A percentile compares a stretch with the other conserved stretches of the same genome.
These are phyloP conservation scores for Thermomyces lanuginosus DNA, from an alignment of 2,329 filamentous ascomycete genomes.

Conservation along the genomic window DNA sequence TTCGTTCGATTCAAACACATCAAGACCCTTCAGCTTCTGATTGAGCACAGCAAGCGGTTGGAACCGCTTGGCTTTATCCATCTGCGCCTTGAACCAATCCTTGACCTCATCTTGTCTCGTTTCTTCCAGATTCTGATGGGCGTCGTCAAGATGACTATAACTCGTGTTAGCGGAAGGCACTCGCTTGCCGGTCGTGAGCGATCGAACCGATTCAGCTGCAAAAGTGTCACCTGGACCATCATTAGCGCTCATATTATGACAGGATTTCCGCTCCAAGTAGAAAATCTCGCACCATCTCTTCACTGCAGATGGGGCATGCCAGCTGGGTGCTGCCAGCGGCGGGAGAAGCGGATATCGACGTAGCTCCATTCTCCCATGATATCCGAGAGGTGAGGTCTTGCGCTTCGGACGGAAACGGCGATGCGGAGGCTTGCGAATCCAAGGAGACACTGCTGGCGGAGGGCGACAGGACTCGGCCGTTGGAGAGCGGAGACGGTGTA, in stretches of 20 bases:
- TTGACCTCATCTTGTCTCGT: slow-evolving; percentile 87
- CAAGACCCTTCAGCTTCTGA: slow-evolving; percentile 80
- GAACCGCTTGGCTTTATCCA: slow-evolving; percentile 82
- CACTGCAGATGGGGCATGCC: slow-evolving; percentile 92
- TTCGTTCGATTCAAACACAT: slow-evolving; percentile 88
- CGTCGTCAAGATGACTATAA: slow-evolving; percentile 63
- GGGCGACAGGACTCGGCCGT: slow-evolving; percentile 38
- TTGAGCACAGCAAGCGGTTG: slow-evolving; percentile 82
- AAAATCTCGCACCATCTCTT: slow-evolving; percentile 64
- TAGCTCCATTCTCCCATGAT: slow-evolving; percentile 47
- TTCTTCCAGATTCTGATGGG: slow-evolving; percentile 74
- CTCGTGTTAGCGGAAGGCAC: slow-evolving; percentile 13
- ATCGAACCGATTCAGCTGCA: slow-evolving; percentile 67
- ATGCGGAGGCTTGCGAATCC: slow-evolving; percentile 57
- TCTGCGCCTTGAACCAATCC: slow-evolving; percentile 91
- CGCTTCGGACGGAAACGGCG: slow-evolving; percentile 50
- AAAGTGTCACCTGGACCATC: slow-evolving; percentile 57
- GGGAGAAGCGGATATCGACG: slow-evolving; percentile 32
- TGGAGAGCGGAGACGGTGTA: slow-evolving; percentile 25
- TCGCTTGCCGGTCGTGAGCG: slow-evolving; percentile 3
- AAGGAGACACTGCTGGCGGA: slow-evolving; percentile 61
- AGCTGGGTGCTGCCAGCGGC: slow-evolving; percentile 49
- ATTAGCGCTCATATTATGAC: slow-evolving; percentile 7
- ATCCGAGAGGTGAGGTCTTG: slow-evolving; percentile 74
- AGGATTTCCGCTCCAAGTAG: slow-evolving; percentile 2